phyloP scores from a whole-genome alignment of 805 yeast species.

The Wickerhamomyces ciferrii region DNA sequence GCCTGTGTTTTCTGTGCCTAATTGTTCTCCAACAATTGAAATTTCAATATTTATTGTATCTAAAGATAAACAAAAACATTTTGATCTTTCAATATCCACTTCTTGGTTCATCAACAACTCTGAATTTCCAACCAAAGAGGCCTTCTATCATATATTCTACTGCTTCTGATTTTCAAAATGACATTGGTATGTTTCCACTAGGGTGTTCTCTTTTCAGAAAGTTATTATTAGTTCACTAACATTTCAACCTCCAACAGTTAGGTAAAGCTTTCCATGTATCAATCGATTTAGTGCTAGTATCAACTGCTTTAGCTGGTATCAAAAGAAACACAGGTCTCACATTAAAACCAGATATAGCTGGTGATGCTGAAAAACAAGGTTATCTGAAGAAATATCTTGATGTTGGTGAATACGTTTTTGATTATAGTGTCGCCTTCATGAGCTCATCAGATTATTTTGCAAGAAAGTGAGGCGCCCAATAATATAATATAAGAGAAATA shows the following conservation, averaged over 20 bases:
- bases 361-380: conserved; percentile 39
- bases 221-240: not conserved
- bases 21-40: too few relatives aligned
- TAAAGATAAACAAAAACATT: too few relatives aligned
- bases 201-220: not conserved
- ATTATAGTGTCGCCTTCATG: conserved; percentile 63
- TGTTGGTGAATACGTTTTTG: conserved; percentile 81
- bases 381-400: conserved; percentile 66
- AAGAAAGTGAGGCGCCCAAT: conserved; percentile 33
- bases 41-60: too few relatives aligned
- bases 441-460: conserved; percentile 70
- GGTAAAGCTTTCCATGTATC: conserved; percentile 55
- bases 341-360: conserved; percentile 44
- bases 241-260: conserved; percentile 20
- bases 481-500: not conserved
- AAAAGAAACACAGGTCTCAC: conserved; percentile 68
- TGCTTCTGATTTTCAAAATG: not conserved
- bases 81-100: too few relatives aligned
- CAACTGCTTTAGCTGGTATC: conserved; percentile 68
- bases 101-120: too few relatives aligned
- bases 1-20: too few relatives aligned
- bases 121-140: too few relatives aligned
- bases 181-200: not conserved
- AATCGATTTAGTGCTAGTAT: conserved; percentile 54
- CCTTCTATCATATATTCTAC: not conserved